These are phyloP conservation scores for Bipolaris victoriae DNA, from an alignment of 2,329 filamentous ascomycete species.

Conservation along the genomic window DNA sequence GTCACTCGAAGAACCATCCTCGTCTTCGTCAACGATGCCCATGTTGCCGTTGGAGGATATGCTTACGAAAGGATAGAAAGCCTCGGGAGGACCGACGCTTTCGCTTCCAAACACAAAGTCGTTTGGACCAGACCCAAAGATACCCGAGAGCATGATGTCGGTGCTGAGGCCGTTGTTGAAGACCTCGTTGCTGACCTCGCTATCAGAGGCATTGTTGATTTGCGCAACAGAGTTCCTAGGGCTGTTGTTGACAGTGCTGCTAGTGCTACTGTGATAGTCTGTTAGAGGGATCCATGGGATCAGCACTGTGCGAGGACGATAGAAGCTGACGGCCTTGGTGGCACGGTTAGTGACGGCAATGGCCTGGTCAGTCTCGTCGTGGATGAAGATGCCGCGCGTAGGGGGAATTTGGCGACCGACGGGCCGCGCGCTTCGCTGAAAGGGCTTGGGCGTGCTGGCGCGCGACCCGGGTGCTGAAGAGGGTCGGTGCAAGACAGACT, in stretches of 20 bases:
- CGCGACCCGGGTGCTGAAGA: slow-evolving; percentile 53
- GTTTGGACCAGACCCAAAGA: slow-evolving; percentile 57
- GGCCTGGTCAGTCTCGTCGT: slow-evolving; percentile 45
- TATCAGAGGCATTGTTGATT: slow-evolving; percentile 48
- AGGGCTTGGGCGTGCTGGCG: slow-evolving; percentile 48
- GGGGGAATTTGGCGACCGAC: slow-evolving; percentile 40
- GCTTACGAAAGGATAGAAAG: slow-evolving; percentile 72
- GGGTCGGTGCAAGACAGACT: slow-evolving; percentile 57
- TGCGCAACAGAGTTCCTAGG: slow-evolving; percentile 46
- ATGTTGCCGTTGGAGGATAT: slow-evolving; percentile 63
- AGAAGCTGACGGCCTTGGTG: slow-evolving; percentile 52
- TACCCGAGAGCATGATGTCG: slow-evolving; percentile 79
- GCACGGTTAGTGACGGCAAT: slow-evolving; percentile 52
- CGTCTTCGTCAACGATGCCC: slow-evolving; percentile 61
- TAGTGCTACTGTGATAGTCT: slow-evolving; percentile 47
- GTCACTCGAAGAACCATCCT: slow-evolving; percentile 63
- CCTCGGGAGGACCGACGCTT: slow-evolving; percentile 74
- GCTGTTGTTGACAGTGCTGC: slow-evolving; percentile 50
- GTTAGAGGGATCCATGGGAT: slow-evolving; percentile 38
- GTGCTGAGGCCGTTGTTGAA: slow-evolving; percentile 51
- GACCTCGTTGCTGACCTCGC: slow-evolving; percentile 47
- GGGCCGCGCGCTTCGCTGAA: slow-evolving; percentile 39
- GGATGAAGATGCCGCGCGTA: slow-evolving; percentile 46
- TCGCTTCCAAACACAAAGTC: slow-evolving; percentile 61
- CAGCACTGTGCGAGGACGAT: slow-evolving; percentile 43